These are phyloP conservation scores for Alloteropsis semialata DNA, from an alignment of 176 grass and related monocot genomes.

Conservation along the genomic window DNA sequence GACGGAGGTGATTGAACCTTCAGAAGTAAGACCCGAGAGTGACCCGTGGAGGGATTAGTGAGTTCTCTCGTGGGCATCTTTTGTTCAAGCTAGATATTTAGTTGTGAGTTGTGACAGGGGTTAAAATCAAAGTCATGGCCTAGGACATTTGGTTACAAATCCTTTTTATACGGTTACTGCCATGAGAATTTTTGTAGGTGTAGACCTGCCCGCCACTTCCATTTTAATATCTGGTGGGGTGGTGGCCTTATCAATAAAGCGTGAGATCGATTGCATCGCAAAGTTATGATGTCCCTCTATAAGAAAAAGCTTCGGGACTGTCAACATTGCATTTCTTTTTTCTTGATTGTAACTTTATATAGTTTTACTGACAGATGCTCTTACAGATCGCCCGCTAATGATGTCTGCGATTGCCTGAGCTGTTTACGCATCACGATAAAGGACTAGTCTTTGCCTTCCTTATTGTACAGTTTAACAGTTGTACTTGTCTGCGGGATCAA, in stretches of 20 bases:
- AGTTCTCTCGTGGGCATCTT: not conserved
- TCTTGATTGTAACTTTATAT: not conserved
- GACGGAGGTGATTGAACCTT: conserved; percentile 73
- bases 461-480: not conserved
- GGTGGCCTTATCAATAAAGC: conserved; percentile 31
- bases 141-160: not conserved
- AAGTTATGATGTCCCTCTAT: not conserved
- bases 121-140: not conserved
- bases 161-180: not conserved
- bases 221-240: not conserved
- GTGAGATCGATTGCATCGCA: not conserved
- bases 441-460: not conserved
- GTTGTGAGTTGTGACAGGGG: not conserved
- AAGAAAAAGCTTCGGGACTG: not conserved
- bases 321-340: not conserved
- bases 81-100: not conserved
- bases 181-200: conserved; percentile 39
- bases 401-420: not conserved
- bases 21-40: conserved; percentile 76
- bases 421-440: not conserved
- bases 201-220: not conserved
- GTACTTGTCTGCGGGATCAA: too few species aligned
- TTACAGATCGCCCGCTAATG: not conserved
- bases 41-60: conserved; percentile 81
- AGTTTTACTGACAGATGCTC: not conserved